Percentiles rank a stretch among this genome's conserved stretches.
These are phyloP conservation scores for Phytophthora tubulina DNA, from an alignment of 352 stramenopile genomes.

Conservation along the genomic window DNA sequence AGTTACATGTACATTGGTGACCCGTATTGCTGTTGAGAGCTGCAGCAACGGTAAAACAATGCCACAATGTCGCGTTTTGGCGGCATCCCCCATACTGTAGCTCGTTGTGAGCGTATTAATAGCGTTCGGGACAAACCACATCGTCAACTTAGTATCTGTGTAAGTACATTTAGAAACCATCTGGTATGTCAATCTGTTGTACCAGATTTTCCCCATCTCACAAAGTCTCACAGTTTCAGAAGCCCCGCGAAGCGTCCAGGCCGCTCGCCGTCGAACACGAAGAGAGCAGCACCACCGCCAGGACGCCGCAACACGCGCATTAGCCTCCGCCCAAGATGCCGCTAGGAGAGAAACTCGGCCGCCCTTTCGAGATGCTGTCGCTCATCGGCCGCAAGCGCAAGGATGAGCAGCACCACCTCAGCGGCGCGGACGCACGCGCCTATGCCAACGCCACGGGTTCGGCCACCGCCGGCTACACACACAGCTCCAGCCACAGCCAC, in stretches of 20 bases:
- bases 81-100: not conserved
- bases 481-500: slow-evolving; percentile 16
- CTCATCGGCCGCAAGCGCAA: slow-evolving; percentile 73
- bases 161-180: not conserved
- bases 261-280: slow-evolving; percentile 6
- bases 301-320: not conserved
- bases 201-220: slow-evolving; percentile 4
- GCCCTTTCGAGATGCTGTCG: slow-evolving; percentile 73
- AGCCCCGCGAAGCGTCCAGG: not conserved
- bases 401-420: slow-evolving; percentile 43
- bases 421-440: slow-evolving; percentile 27
- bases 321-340: slow-evolving; percentile 42
- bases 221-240: slow-evolving; percentile 1
- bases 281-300: not conserved
- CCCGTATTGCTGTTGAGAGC: too few species aligned
- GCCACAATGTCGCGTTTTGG: not conserved
- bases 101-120: too few species aligned
- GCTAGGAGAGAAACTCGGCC: slow-evolving; percentile 62
- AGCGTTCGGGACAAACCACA: too few species aligned
- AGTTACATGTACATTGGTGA: too few species aligned
- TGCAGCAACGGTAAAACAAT: too few species aligned
- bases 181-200: not conserved
- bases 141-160: not conserved
- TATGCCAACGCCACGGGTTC: slow-evolving; percentile 43
- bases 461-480: slow-evolving; percentile 22